These are phyloP conservation scores for Houttuynia cordata DNA, from an alignment of 164 flowering plant genomes.

Conservation along the genomic window DNA sequence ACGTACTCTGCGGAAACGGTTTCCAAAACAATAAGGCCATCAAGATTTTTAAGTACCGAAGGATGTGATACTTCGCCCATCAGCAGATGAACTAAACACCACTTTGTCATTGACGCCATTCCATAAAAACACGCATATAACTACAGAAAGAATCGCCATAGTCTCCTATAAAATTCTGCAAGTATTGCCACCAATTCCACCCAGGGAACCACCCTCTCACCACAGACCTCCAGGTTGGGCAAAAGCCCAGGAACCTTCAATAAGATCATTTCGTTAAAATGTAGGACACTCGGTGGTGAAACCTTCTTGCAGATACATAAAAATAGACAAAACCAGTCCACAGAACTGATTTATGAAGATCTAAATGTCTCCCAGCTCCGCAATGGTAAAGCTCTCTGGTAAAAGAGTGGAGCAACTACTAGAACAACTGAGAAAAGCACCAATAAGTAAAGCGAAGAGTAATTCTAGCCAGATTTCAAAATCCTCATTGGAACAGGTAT, in stretches of 20 bases:
- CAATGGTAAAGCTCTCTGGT: not conserved
- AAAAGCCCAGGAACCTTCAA: conserved; percentile 66
- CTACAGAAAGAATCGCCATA: conserved; percentile 78
- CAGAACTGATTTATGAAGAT: conserved; percentile 13
- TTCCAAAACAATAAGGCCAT: conserved; percentile 99
- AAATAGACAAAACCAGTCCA: conserved; percentile 15
- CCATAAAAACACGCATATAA: conserved; percentile 82
- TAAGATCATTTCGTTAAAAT: conserved; percentile 61
- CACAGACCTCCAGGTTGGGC: conserved; percentile 69
- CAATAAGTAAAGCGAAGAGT: too few species aligned
- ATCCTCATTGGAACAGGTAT: too few species aligned
- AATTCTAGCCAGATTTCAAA: too few species aligned
- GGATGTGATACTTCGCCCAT: conserved; percentile 71
- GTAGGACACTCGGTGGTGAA: conserved; percentile 30
- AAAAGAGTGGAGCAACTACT: not conserved
- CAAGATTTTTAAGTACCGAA: conserved; percentile 57
- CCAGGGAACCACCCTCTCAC: conserved; percentile 50
- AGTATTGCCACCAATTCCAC: conserved; percentile 72
- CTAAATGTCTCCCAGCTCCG: conserved; percentile 5
- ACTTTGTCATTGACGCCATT: conserved; percentile 62
- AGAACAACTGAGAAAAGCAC: not conserved
- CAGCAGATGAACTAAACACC: conserved; percentile 87
- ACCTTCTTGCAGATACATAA: conserved; percentile 22
- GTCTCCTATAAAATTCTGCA: conserved; percentile 62
- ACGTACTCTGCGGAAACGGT: conserved; percentile 95